Percentiles rank a stretch among this genome's conserved stretches.
phyloP scores from a whole-genome alignment of 306 rosid genomes.

The Gynostemma pentaphyllum region DNA sequence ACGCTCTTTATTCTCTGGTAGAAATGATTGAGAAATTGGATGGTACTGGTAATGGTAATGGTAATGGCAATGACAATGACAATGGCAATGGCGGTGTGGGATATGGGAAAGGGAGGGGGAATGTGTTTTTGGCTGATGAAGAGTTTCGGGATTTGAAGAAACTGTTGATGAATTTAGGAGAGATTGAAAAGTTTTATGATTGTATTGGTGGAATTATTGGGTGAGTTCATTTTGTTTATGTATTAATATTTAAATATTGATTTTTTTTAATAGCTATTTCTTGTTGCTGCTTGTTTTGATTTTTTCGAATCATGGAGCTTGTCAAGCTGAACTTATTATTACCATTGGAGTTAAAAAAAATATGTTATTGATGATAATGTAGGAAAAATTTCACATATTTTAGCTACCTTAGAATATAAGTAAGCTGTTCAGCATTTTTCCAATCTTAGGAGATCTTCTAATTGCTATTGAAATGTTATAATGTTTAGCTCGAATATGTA shows the following conservation, averaged over 20 bases:
- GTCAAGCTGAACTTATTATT: background rate
- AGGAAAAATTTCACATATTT: background rate
- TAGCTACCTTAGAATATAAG: background rate
- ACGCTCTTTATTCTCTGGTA: conserved; percentile 53
- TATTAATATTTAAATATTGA: background rate
- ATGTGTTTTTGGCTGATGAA: conserved; percentile 32
- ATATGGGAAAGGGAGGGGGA: conserved; percentile 25
- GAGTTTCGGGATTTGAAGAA: conserved; percentile 48
- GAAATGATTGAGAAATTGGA: conserved; percentile 71
- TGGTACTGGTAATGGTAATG: conserved; percentile 15
- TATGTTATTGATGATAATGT: background rate
- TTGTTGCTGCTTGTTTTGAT: background rate
- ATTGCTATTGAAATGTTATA: background rate
- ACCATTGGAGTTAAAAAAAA: background rate
- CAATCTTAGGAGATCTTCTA: background rate
- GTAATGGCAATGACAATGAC: conserved; percentile 12
- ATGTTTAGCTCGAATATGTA: background rate
- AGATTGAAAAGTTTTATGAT: conserved; percentile 68
- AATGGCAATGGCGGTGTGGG: conserved; percentile 19
- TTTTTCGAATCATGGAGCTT: background rate
- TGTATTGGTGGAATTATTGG: conserved; percentile 96
- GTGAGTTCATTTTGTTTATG: conserved; percentile 29
- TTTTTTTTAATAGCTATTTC: background rate
- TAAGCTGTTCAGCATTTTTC: background rate
- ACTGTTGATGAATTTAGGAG: conserved; percentile 46